Evolutionary conservation across 2,329 filamentous ascomycete species (phyloP).

Genomic region (Amesomyces nigricolor): DNA sequence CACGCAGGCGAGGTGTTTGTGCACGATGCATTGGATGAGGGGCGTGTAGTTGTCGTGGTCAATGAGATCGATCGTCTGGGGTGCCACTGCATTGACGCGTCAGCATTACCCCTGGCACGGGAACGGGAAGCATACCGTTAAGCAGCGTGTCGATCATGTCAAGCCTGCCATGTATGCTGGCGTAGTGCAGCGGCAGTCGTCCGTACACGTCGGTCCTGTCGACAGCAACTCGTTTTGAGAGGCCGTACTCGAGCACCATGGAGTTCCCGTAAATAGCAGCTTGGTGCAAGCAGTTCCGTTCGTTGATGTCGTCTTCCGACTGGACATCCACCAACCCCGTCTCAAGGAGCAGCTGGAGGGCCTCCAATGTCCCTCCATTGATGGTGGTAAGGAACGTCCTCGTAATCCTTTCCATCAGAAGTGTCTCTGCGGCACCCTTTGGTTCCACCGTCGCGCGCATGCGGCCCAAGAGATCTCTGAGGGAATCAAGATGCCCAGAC

Average conservation of each 20-base stretch:
- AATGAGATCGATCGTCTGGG: conserved; percentile 74
- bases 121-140: conserved; percentile 40
- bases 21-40: conserved; percentile 89
- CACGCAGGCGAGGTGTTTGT: conserved; percentile 75
- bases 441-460: conserved; percentile 47
- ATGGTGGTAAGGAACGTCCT: conserved; percentile 86
- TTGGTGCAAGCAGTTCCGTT: conserved; percentile 92
- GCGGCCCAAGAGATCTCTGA: conserved; percentile 75
- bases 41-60: conserved; percentile 98
- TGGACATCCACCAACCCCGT: conserved; percentile 83
- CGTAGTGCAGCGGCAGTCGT: conserved; percentile 88
- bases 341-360: conserved; percentile 69
- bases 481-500: conserved; percentile 67
- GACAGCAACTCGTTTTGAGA: conserved; percentile 71
- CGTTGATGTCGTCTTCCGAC: conserved; percentile 95
- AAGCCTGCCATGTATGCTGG: conserved; percentile 86
- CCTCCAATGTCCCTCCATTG: conserved; percentile 72
- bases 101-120: not conserved
- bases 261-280: conserved; percentile 88
- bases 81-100: conserved; percentile 46
- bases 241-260: conserved; percentile 68
- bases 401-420: conserved; percentile 70
- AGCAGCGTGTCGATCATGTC: conserved; percentile 76
- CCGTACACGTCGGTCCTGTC: conserved; percentile 88
- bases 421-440: conserved; percentile 42